phyloP scores from a whole-genome alignment of 164 flowering plant genomes.

The Sextonia rubra region DNA sequence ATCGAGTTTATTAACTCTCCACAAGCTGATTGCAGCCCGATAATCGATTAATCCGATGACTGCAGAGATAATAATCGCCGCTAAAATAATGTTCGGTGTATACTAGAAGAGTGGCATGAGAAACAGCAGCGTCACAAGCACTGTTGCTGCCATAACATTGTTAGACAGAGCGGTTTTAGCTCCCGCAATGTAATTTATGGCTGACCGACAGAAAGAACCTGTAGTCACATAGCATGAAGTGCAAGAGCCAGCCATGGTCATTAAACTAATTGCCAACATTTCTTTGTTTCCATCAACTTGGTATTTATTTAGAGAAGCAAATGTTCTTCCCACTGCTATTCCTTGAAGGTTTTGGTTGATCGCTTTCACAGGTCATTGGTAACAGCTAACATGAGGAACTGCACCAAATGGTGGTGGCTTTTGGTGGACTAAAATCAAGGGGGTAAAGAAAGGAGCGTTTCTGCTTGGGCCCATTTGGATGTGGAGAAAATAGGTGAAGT shows the following conservation, averaged over 20 bases:
- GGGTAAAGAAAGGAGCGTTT: too few species aligned
- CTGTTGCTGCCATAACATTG: conserved; percentile 31
- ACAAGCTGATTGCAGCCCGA: conserved; percentile 17
- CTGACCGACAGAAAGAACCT: conserved; percentile 44
- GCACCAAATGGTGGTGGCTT: too few species aligned
- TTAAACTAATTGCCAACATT: conserved; percentile 71
- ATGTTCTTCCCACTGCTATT: conserved; percentile 76
- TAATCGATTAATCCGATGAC: conserved; percentile 36
- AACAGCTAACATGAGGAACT: too few species aligned
- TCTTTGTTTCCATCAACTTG: conserved; percentile 87
- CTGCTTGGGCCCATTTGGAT: too few species aligned
- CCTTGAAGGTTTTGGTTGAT: conserved; percentile 31
- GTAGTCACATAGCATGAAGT: conserved; percentile 78
- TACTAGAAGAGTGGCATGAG: conserved; percentile 33
- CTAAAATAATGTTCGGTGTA: conserved; percentile 30
- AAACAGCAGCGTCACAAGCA: conserved; percentile 32
- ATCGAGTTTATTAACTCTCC: conserved; percentile 39
- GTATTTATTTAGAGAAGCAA: conserved; percentile 64
- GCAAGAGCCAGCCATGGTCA: conserved; percentile 73
- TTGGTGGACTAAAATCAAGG: too few species aligned
- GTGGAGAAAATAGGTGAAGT: too few species aligned
- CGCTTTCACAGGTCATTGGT: too few species aligned
- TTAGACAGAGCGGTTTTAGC: conserved; percentile 32
- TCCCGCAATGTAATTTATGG: conserved; percentile 40
- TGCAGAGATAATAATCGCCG: conserved; percentile 33